Evolutionary conservation across 305 asterid species (phyloP), one percentile per base, ranked within the genome.

Genomic region (Andrographis paniculata): DNA sequence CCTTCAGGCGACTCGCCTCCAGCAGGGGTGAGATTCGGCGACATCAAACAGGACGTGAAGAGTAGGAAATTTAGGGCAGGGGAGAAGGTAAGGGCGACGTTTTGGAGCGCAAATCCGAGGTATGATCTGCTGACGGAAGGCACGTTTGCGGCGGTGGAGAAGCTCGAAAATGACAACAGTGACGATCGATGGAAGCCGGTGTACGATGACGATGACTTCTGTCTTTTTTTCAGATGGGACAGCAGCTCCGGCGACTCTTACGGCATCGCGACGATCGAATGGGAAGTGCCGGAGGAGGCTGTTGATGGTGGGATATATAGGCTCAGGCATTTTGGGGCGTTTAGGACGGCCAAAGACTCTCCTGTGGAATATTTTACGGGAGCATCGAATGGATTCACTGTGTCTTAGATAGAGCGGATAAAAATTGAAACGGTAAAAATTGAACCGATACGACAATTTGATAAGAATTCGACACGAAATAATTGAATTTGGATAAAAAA

Each of bases 71-170:
- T 68, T 16, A 61, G 6, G 22, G 47, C 11, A 4, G 75, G 80
- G 33, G 72, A 64, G 30, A 64, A 53, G 39, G 16, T 44, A 16
- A 65, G 53, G 20, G 81, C 74, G 4, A 73, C 57, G 1, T 77
- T 77, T 40, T 77, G 74, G 74, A 67, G 72, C 33, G 68, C 81
- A 17, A 73, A 67, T 45, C 85, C 81, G 20, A 77, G 81, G 60
- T 67, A 62, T 17, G 80, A 76, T 58, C 47, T 73, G 15, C 67
- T 73, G 47, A 56, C 78, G 0, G 78, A 67, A 46, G 80, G 76
- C 48, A 76, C 80, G 23, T 76, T 63, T 43, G 73, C 65, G 0
- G 73, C 50, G 17, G 84, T 70, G 11, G 80, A 76, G 61, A 64
- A 52, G 65, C 69, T 55, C 14, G 69, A 43, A 22, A 71, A 52